Evolutionary conservation across 1,284 basidiomycete species (phyloP).

Genomic region (Cronartium quercuum): DNA sequence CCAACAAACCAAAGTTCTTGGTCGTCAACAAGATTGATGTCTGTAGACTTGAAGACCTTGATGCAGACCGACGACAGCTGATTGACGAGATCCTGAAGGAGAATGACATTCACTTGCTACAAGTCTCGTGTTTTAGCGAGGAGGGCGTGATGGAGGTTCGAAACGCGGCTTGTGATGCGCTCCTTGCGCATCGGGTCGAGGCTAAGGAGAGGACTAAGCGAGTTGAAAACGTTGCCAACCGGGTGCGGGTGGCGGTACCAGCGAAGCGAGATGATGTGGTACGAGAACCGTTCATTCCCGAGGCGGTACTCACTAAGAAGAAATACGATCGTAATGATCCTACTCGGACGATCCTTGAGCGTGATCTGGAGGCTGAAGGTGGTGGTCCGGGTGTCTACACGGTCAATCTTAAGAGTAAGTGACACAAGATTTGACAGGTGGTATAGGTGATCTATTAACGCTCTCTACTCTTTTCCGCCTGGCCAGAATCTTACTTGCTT

Average conservation of each 20-base stretch:
- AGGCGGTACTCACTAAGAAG: slow-evolving; percentile 59
- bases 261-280: slow-evolving; percentile 77
- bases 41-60: slow-evolving; percentile 71
- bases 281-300: slow-evolving; percentile 78
- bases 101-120: slow-evolving; percentile 63
- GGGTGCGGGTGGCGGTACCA: slow-evolving; percentile 86
- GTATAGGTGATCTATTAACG: slow-evolving; percentile 3
- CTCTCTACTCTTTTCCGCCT: neutral
- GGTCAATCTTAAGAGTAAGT: slow-evolving; percentile 75
- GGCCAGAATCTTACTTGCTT: slow-evolving; percentile 78
- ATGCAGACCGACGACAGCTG: slow-evolving; percentile 64
- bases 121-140: slow-evolving; percentile 75
- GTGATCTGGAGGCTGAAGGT: slow-evolving; percentile 72
- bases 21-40: slow-evolving; percentile 97
- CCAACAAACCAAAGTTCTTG: slow-evolving; percentile 80
- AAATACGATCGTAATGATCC: slow-evolving; percentile 83
- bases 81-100: slow-evolving; percentile 76
- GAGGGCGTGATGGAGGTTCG: slow-evolving; percentile 93
- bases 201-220: slow-evolving; percentile 86
- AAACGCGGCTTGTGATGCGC: slow-evolving; percentile 82
- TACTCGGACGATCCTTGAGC: slow-evolving; percentile 62
- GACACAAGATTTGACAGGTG: neutral
- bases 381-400: slow-evolving; percentile 85
- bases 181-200: slow-evolving; percentile 86
- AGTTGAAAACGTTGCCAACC: slow-evolving; percentile 81